Percentiles rank a stretch among this genome's conserved stretches.
Evolutionary conservation across 768 basidiomycete species (phyloP).

Genomic region (Kockovaella imperatae): DNA sequence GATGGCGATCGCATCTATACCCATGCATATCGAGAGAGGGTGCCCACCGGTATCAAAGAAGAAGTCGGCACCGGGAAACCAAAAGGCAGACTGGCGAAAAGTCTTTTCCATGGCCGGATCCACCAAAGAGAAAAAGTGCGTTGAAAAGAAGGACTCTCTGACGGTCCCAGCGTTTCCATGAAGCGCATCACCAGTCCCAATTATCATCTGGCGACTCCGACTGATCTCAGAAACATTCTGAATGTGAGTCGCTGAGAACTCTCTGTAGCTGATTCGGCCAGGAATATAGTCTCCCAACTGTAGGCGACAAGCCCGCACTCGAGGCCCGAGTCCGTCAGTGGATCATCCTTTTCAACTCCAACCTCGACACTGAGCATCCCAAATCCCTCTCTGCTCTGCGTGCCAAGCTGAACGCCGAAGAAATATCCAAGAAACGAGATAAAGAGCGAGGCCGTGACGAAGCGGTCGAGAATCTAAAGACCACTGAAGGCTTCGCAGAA

Average conservation of each 20-base stretch:
- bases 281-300: constrained; percentile 27
- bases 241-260: constrained; percentile 10
- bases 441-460: constrained; percentile 34
- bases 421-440: constrained; percentile 26
- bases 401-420: constrained; percentile 24
- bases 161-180: constrained; percentile 16
- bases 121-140: constrained; percentile 20
- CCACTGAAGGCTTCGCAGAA: constrained; percentile 18
- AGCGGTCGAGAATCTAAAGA: constrained; percentile 15
- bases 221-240: constrained; percentile 26
- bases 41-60: constrained; percentile 47
- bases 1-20: constrained; percentile 52
- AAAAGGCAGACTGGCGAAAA: constrained; percentile 39
- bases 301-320: constrained; percentile 33
- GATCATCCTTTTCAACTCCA: constrained; percentile 43
- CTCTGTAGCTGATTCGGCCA: constrained; percentile 2
- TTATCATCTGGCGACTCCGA: constrained; percentile 30
- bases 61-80: constrained; percentile 11
- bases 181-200: constrained; percentile 41
- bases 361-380: constrained; percentile 42
- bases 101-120: constrained; percentile 32
- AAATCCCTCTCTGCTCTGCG: constrained; percentile 32
- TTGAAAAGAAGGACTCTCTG: neutral
- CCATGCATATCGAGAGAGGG: constrained; percentile 59
- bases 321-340: constrained; percentile 33